Conservation (phyloP, 2,329 filamentous ascomycete genomes). For the Apiospora arundinis region DNA sequence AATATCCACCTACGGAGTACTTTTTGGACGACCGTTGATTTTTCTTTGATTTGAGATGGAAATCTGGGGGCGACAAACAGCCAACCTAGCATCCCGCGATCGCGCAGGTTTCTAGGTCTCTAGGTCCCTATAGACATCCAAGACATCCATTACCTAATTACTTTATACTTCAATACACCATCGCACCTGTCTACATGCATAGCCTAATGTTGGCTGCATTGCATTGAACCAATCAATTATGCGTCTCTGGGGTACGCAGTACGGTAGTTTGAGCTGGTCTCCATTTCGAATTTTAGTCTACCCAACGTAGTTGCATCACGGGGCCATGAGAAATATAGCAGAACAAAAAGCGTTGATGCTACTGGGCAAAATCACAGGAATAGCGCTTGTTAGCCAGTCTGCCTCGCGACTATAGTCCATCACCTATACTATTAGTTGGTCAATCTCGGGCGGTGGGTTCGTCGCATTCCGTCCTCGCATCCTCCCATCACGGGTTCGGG, state of each 20-base stretch:
- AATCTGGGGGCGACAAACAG: not conserved
- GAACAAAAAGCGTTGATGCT: not conserved
- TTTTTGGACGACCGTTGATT: not conserved
- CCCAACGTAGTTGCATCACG: constrained; percentile 8
- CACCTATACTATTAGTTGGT: not conserved
- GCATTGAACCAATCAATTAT: not conserved
- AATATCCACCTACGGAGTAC: constrained; percentile 3
- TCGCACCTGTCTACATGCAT: not conserved
- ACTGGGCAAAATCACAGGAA: not conserved
- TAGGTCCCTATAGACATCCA: too few relatives aligned
- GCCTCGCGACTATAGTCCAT: not conserved
- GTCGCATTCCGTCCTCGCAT: not conserved
- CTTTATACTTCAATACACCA: not conserved
- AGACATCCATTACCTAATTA: too few relatives aligned
- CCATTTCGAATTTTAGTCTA: not conserved
- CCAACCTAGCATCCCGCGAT: not conserved
- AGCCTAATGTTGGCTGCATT: not conserved
- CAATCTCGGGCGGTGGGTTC: constrained; percentile 1
- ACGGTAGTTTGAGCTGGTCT: too few relatives aligned
- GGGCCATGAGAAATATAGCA: not conserved
- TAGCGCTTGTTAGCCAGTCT: not conserved
- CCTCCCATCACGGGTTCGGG: not conserved
- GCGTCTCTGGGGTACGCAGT: not conserved
- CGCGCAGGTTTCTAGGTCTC: not conserved
- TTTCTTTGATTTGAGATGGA: not conserved